Conservation (phyloP, 495 filamentous ascomycete genomes). For the Penicillium robsamsonii region DNA sequence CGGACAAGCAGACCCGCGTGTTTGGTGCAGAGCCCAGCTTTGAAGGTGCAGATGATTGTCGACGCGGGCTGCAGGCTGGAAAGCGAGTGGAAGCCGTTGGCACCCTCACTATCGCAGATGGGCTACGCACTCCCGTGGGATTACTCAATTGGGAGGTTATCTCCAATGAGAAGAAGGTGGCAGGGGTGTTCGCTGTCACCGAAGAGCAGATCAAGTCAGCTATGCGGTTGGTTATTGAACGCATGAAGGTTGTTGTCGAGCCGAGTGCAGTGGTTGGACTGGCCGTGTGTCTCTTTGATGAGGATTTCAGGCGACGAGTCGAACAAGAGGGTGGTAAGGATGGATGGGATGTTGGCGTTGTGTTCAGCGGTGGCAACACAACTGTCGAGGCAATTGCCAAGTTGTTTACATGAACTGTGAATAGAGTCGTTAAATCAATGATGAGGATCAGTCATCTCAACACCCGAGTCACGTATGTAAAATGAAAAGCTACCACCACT, state of each 20-base stretch:
- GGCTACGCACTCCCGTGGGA: conserved; percentile 82
- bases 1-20: conserved; percentile 63
- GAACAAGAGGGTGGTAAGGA: conserved; percentile 66
- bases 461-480: conserved; percentile 21
- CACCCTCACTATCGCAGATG: conserved; percentile 85
- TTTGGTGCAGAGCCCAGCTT: conserved; percentile 92
- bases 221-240: conserved; percentile 76
- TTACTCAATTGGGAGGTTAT: conserved; percentile 77
- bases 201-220: conserved; percentile 82
- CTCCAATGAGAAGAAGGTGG: conserved; percentile 65
- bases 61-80: conserved; percentile 61
- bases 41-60: conserved; percentile 80
- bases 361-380: conserved; percentile 91
- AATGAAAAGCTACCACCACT: conserved; percentile 36
- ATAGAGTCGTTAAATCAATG: conserved; percentile 8
- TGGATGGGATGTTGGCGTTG: conserved; percentile 84
- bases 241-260: conserved; percentile 91
- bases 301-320: conserved; percentile 72
- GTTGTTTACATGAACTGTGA: conserved; percentile 30
- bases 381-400: conserved; percentile 68
- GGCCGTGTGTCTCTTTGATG: conserved; percentile 79
- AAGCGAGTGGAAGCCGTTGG: conserved; percentile 63
- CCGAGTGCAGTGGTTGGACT: conserved; percentile 84
- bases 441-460: conserved; percentile 19
- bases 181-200: conserved; percentile 70